Base-by-base conservation (phyloP, 345 rosid genomes). In the Rubroshorea leprosula region DNA sequence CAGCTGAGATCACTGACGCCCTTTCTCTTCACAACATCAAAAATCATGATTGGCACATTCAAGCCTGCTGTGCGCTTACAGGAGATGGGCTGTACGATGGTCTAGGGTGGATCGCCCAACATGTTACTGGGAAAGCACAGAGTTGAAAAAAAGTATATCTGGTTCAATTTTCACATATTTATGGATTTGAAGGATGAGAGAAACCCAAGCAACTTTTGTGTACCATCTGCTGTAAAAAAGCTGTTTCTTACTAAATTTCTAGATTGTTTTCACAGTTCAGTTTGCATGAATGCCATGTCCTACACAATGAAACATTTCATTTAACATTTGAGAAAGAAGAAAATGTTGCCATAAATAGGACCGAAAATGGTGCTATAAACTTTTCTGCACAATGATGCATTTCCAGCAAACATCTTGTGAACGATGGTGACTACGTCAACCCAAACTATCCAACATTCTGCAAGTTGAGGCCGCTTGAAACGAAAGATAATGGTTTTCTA, bases 1-100 rank as follows among this genome's bases (percentile, higher is more conserved):
- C 96, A 0, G 86, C 94, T 20, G 94, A 89, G 69, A 86, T 86
- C 52, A 83, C 97, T 0, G 94, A 89, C 58, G 85, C 89, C 19
- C 91, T 89, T 24, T 84, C 90, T 18, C 99, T 92, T 57, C 98
- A 86, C 61, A 80, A 84, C 74, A 92, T 92, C 68, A 89, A 84
- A 81, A 92, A 77, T 65, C 96, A 92, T 57, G 96, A 92, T 60
- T 93, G 99, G 99, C 97, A 93, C 71, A 89, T 92, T 52, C 96
- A 89, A 83, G 84, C 97, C 57, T 86, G 96, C 38, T 80, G 89
- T 70, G 94, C 94, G 11, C 80, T 89, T 48, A 89, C 93, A 9
- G 97, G 96, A 18, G 96, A 93, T 20, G 99, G 94, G 58, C 74
- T 85, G 49, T 78, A 78, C 16, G 96, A 93, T 63, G 96, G 91